phyloP scores from a whole-genome alignment of 164 flowering plant species.

The Vitis riparia region DNA sequence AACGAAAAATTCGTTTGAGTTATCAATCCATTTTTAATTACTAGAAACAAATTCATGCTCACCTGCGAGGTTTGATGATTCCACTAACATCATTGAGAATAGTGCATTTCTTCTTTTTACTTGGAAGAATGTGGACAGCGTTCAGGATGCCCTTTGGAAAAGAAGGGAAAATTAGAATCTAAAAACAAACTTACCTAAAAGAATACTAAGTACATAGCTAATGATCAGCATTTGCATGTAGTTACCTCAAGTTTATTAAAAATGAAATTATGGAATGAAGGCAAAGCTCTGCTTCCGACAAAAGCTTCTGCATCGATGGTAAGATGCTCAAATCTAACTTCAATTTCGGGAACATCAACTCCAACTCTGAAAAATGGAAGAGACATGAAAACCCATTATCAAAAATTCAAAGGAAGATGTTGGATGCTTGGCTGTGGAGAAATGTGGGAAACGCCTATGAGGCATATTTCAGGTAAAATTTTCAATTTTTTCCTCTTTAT shows the following conservation, averaged over 20 bases:
- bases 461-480: no score
- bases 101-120: slow-evolving; percentile 32
- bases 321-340: slow-evolving; percentile 49
- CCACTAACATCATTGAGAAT: slow-evolving; percentile 55
- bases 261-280: slow-evolving; percentile 41
- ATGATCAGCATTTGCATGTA: not conserved
- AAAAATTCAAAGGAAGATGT: no score
- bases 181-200: not conserved
- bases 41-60: not conserved
- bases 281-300: slow-evolving; percentile 51
- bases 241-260: slow-evolving; percentile 38
- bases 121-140: slow-evolving; percentile 37
- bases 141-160: slow-evolving; percentile 27
- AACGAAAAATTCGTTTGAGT: no score
- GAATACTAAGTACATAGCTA: not conserved
- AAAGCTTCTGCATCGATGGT: slow-evolving; percentile 38
- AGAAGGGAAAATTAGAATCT: not conserved
- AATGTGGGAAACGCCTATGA: no score
- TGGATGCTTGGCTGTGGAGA: no score
- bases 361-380: slow-evolving; percentile 39
- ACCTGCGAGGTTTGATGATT: slow-evolving; percentile 56
- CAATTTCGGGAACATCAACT: slow-evolving; percentile 40
- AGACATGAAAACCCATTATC: not conserved
- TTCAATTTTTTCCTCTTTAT: no score
- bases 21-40: no score